Conservation (phyloP, 2,329 filamentous ascomycete genomes). For the Pseudocercospora cruenta region DNA sequence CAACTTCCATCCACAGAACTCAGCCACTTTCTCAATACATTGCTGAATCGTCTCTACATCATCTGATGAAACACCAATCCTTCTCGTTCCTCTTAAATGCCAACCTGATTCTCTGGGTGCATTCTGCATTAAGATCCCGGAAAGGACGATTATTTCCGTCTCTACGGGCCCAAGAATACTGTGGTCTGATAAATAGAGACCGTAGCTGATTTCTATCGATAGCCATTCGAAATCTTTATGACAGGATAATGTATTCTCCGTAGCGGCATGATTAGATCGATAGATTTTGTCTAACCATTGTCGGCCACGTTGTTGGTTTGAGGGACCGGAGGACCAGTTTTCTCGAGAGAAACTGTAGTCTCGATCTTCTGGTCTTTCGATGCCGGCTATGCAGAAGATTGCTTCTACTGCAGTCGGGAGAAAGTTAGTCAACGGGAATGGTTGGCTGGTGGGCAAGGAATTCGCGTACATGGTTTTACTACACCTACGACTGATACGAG, state of each 20-base stretch:
- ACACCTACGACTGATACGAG: constrained; percentile 62
- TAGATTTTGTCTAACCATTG: constrained; percentile 63
- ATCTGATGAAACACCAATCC: constrained; percentile 52
- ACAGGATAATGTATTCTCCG: constrained; percentile 46
- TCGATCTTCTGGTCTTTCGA: constrained; percentile 60
- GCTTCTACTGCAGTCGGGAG: constrained; percentile 62
- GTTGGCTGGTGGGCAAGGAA: no score
- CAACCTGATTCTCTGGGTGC: constrained; percentile 57
- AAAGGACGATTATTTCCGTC: constrained; percentile 59
- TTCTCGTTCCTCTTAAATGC: constrained; percentile 57
- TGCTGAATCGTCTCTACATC: constrained; percentile 50
- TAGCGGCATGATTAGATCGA: constrained; percentile 50
- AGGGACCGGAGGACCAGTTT: constrained; percentile 61
- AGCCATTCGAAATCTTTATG: constrained; percentile 58
- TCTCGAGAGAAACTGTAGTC: constrained; percentile 59
- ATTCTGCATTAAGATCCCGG: constrained; percentile 63
- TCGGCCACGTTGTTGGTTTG: constrained; percentile 57
- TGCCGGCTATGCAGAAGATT: constrained; percentile 58
- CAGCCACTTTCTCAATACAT: constrained; percentile 45
- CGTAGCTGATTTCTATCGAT: constrained; percentile 60
- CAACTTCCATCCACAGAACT: constrained; percentile 40
- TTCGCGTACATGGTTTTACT: constrained; percentile 57
- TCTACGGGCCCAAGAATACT: constrained; percentile 57
- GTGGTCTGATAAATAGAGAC: constrained; percentile 61
- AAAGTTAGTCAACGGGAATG: not conserved